Evolutionary conservation across 371 early-diverging fungal species (phyloP).

Genomic region (Cokeromyces recurvatus): DNA sequence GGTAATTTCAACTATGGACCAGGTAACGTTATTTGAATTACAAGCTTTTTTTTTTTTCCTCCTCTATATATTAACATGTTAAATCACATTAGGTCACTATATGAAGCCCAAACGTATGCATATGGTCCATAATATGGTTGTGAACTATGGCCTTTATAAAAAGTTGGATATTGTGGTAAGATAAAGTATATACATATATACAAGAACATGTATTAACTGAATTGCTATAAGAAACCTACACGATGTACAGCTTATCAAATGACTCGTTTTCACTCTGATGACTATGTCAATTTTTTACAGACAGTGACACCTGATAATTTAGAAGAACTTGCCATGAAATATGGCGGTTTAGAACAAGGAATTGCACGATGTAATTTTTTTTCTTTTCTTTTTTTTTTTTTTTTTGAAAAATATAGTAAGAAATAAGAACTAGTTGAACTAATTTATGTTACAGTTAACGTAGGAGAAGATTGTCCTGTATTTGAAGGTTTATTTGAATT

Average conservation of each 20-base stretch:
- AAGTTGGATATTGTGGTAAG: constrained; percentile 87
- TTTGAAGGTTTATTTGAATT: constrained; percentile 94
- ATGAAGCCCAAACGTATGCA: constrained; percentile 99
- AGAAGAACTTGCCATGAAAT: constrained; percentile 75
- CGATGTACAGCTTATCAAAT: constrained; percentile 93
- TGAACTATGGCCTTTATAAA: constrained; percentile 94
- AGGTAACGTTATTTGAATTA: constrained; percentile 51
- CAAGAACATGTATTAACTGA: background rate
- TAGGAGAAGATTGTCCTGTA: constrained; percentile 88
- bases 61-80: background rate
- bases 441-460: constrained; percentile 57
- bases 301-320: constrained; percentile 93
- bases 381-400: background rate
- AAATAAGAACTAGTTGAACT: background rate
- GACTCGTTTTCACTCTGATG: constrained; percentile 98
- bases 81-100: constrained; percentile 67
- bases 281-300: constrained; percentile 97
- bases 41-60: no score
- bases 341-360: constrained; percentile 53
- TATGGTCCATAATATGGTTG: constrained; percentile 96
- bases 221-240: constrained; percentile 60
- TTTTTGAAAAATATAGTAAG: no score
- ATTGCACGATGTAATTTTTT: constrained; percentile 75
- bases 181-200: background rate
- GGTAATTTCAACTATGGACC: constrained; percentile 89